A percentile compares a stretch with the other conserved stretches of the same genome.
phyloP scores from a whole-genome alignment of 108 stramenopile genomes.

The Skeletonema potamos region DNA sequence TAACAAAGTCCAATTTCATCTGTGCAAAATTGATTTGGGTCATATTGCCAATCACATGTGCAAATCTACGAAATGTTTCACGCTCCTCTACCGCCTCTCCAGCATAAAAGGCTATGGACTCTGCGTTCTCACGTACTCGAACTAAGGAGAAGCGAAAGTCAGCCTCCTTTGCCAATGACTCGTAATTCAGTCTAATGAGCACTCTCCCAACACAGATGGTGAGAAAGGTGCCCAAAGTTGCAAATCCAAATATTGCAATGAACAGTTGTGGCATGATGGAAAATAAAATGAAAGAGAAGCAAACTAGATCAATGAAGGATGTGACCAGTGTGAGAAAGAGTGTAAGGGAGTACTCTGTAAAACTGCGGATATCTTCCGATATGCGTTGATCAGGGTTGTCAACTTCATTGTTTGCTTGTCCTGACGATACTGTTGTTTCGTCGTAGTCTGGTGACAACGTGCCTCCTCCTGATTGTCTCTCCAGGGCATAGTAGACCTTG shows the following conservation, averaged over 20 bases:
- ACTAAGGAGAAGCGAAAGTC: conserved; percentile 77
- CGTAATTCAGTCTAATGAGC: conserved; percentile 65
- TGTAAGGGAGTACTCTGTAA: conserved; percentile 62
- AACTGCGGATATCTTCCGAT: conserved; percentile 69
- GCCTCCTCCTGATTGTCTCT: conserved; percentile 13
- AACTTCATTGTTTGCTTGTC: conserved; percentile 22
- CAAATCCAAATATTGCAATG: conserved; percentile 61
- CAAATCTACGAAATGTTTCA: conserved; percentile 53
- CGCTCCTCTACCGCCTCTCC: conserved; percentile 61
- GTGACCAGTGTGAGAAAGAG: conserved; percentile 69
- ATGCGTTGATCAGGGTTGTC: conserved; percentile 84
- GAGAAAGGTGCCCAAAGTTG: conserved; percentile 46
- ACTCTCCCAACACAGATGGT: conserved; percentile 46
- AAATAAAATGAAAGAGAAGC: conserved; percentile 69
- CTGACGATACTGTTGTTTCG: background rate
- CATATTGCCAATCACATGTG: conserved; percentile 57
- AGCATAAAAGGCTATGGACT: conserved; percentile 74
- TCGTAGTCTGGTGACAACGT: background rate
- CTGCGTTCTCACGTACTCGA: conserved; percentile 77
- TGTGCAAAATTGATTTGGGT: conserved; percentile 54
- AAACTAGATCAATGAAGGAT: conserved; percentile 62
- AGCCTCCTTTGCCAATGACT: conserved; percentile 58
- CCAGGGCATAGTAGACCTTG: conserved; percentile 59
- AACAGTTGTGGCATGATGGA: conserved; percentile 67
- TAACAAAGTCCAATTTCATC: conserved; percentile 73